Conservation (phyloP, 73 alveolate species). For the Blepharisma japonicum region DNA sequence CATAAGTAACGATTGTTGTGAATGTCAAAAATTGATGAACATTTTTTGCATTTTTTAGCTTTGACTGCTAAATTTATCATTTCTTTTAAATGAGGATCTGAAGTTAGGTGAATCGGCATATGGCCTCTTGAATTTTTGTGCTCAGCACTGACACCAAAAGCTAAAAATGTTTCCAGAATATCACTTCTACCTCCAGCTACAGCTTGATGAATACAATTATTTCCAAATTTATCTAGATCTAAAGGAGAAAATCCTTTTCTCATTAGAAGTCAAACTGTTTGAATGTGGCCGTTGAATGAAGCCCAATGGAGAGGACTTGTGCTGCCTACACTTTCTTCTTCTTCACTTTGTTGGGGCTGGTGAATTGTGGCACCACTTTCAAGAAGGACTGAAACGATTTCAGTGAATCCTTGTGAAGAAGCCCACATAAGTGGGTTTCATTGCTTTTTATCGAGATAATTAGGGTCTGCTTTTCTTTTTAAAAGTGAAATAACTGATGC, state of each 20-base stretch:
- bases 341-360: slow-evolving; percentile 35
- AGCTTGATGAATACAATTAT: slow-evolving; percentile 84
- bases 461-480: slow-evolving; percentile 28
- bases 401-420: slow-evolving; percentile 57
- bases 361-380: slow-evolving; percentile 51
- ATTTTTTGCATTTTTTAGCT: slow-evolving; percentile 61
- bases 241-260: slow-evolving; percentile 70
- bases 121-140: slow-evolving; percentile 85
- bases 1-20: slow-evolving; percentile 74
- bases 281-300: slow-evolving; percentile 74
- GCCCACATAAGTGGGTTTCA: slow-evolving; percentile 78
- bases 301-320: slow-evolving; percentile 87
- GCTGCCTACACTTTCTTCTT: slow-evolving; percentile 52
- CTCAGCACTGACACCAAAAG: slow-evolving; percentile 79
- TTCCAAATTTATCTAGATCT: slow-evolving; percentile 83
- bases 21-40: slow-evolving; percentile 66
- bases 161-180: slow-evolving; percentile 74
- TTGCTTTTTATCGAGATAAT: slow-evolving; percentile 36
- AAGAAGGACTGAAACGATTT: slow-evolving; percentile 45
- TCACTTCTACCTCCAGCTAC: slow-evolving; percentile 69
- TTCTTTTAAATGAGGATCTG: slow-evolving; percentile 58
- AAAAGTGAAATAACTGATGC: background rate
- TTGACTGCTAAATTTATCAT: slow-evolving; percentile 61
- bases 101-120: slow-evolving; percentile 72
- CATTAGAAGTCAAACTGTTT: slow-evolving; percentile 68